Evolutionary conservation across 2,329 filamentous ascomycete genomes (phyloP).

Genomic region (Sporothrix protearum): DNA sequence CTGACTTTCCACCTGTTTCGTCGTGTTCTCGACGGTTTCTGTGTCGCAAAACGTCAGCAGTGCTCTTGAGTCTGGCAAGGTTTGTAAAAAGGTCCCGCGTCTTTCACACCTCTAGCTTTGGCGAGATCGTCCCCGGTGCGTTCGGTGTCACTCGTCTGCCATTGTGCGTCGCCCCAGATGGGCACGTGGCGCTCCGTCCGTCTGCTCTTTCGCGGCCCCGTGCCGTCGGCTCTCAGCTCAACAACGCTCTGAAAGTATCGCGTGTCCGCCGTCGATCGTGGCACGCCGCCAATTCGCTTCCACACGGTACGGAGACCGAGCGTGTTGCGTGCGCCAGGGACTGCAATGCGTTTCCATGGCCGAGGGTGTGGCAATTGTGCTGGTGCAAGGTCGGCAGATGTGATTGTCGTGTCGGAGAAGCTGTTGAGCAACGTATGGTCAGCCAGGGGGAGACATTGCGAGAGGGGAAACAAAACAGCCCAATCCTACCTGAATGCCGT

Average conservation of each 20-base stretch:
- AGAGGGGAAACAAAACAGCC: background rate
- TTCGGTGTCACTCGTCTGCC: constrained; percentile 29
- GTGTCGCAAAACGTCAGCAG: background rate
- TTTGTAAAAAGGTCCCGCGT: too few relatives aligned
- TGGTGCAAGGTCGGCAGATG: constrained; percentile 30
- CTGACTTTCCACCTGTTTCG: background rate
- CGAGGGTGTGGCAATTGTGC: constrained; percentile 25
- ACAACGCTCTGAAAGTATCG: constrained; percentile 27
- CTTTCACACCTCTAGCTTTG: constrained; percentile 29
- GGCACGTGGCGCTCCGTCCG: constrained; percentile 35
- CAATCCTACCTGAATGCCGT: background rate
- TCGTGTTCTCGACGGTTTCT: background rate
- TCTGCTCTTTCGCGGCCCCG: constrained; percentile 37
- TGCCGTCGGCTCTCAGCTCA: constrained; percentile 38
- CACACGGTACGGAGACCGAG: constrained; percentile 32
- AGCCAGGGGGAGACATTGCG: background rate
- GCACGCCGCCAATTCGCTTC: constrained; percentile 34
- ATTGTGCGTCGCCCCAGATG: constrained; percentile 35
- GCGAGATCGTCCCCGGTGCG: constrained; percentile 30
- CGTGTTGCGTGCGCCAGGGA: constrained; percentile 26
- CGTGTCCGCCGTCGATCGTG: constrained; percentile 1
- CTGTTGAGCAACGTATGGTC: background rate
- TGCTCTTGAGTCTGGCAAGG: background rate
- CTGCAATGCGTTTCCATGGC: constrained; percentile 37
- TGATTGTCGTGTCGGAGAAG: constrained; percentile 21